These are phyloP conservation scores for Plectosphaerella plurivora DNA, from an alignment of 2,329 filamentous ascomycete genomes.

Conservation along the genomic window DNA sequence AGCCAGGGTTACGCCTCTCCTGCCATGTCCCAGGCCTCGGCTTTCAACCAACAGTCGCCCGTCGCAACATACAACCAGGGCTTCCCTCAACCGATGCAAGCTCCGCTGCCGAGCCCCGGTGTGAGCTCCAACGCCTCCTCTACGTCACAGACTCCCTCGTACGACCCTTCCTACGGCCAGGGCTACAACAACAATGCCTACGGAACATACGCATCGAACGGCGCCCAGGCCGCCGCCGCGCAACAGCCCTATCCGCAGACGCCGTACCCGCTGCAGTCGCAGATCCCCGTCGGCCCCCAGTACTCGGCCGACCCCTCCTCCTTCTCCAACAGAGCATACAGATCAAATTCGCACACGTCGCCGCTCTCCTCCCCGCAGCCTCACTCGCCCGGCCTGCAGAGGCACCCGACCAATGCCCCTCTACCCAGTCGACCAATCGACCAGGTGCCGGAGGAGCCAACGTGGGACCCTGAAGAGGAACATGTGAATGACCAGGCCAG, in stretches of 20 bases:
- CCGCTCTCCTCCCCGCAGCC: slow-evolving; percentile 40
- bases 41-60: slow-evolving; percentile 33
- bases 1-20: slow-evolving; percentile 35
- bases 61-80: slow-evolving; percentile 23
- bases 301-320: slow-evolving; percentile 44
- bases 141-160: slow-evolving; percentile 21
- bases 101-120: slow-evolving; percentile 3
- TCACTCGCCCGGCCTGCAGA: slow-evolving; percentile 41
- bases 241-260: slow-evolving; percentile 27
- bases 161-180: slow-evolving; percentile 26
- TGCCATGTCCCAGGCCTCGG: slow-evolving; percentile 26
- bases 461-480: slow-evolving; percentile 32
- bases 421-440: slow-evolving; percentile 50
- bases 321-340: slow-evolving; percentile 37
- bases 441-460: slow-evolving; percentile 34
- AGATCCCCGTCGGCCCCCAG: slow-evolving; percentile 48
- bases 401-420: slow-evolving; percentile 57
- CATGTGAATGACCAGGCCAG: slow-evolving; percentile 26
- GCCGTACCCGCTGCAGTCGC: slow-evolving; percentile 47
- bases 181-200: slow-evolving; percentile 17
- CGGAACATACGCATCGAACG: slow-evolving; percentile 32
- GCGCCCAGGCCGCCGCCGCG: slow-evolving; percentile 12
- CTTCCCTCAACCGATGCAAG: slow-evolving; percentile 5
- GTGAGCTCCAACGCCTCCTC: slow-evolving; percentile 26
- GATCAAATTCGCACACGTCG: slow-evolving; percentile 47